Evolutionary conservation across 176 grass and related monocot species (phyloP).

Genomic region (Ensete glaucum): DNA sequence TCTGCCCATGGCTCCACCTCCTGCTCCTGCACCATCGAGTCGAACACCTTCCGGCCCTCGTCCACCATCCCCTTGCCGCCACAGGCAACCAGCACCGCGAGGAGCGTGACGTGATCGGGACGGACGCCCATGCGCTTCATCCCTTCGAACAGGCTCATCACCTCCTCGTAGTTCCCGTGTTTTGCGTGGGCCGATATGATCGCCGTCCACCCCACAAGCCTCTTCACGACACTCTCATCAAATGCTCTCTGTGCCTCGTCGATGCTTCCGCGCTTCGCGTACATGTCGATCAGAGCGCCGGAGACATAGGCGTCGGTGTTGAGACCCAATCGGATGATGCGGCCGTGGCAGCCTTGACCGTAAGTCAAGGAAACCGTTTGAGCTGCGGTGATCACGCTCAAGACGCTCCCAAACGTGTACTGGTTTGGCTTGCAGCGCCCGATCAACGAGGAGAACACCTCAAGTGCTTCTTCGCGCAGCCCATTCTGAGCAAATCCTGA

Average conservation of each 20-base stretch:
- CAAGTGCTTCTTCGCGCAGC: slow-evolving; percentile 39
- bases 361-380: slow-evolving; percentile 57
- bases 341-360: slow-evolving; percentile 58
- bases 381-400: slow-evolving; percentile 45
- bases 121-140: slow-evolving; percentile 37
- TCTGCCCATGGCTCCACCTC: slow-evolving; percentile 53
- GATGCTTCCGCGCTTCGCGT: slow-evolving; percentile 63
- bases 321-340: slow-evolving; percentile 40
- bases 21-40: slow-evolving; percentile 38
- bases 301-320: slow-evolving; percentile 43
- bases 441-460: slow-evolving; percentile 50
- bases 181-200: slow-evolving; percentile 70
- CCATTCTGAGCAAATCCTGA: slow-evolving; percentile 73
- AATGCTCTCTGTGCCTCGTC: slow-evolving; percentile 52
- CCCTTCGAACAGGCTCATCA: slow-evolving; percentile 48
- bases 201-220: slow-evolving; percentile 53
- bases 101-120: slow-evolving; percentile 55
- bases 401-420: slow-evolving; percentile 63
- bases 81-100: slow-evolving; percentile 64
- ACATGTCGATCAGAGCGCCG: slow-evolving; percentile 81
- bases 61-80: slow-evolving; percentile 50
- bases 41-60: slow-evolving; percentile 38
- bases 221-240: slow-evolving; percentile 17
- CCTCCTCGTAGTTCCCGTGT: slow-evolving; percentile 43
- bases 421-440: slow-evolving; percentile 40